Conservation (phyloP, 1,284 basidiomycete species). For the Boletus sp. region DNA sequence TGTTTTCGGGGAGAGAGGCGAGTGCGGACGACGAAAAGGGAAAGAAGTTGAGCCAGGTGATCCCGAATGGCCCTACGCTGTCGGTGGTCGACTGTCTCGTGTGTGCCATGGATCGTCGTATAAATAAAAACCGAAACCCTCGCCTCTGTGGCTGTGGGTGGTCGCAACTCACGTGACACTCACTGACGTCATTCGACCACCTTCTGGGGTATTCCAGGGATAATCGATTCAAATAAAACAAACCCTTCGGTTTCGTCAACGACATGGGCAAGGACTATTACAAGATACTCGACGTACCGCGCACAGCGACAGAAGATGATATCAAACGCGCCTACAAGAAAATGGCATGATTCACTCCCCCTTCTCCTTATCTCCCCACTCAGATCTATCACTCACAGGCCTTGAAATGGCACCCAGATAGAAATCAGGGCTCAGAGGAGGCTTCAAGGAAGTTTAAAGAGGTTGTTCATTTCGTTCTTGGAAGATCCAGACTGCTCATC, state of each 20-base stretch:
- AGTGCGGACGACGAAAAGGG: constrained; percentile 72
- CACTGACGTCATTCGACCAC: constrained; percentile 30
- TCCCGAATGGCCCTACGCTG: constrained; percentile 25
- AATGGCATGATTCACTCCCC: constrained; percentile 43
- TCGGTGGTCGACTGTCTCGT: constrained; percentile 11
- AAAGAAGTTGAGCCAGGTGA: constrained; percentile 58
- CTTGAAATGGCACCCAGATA: constrained; percentile 90
- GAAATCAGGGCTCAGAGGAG: constrained; percentile 79
- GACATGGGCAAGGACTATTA: constrained; percentile 81
- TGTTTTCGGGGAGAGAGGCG: constrained; percentile 56
- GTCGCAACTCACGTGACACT: too few species aligned
- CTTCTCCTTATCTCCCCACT: constrained; percentile 29
- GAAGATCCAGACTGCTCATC: background rate
- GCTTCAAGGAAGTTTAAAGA: constrained; percentile 93
- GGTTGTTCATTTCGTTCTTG: constrained; percentile 39
- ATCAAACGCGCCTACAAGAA: constrained; percentile 86
- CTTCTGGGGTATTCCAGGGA: constrained; percentile 27
- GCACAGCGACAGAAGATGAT: constrained; percentile 74
- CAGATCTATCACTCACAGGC: constrained; percentile 54
- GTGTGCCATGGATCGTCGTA: constrained; percentile 14
- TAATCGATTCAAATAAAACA: too few species aligned
- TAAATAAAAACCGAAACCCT: too few species aligned
- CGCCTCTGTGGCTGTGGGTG: too few species aligned
- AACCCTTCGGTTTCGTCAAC: too few species aligned
- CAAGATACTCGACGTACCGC: constrained; percentile 71